Conservation (phyloP, 345 rosid species). For the Gossypioides kirkii region DNA sequence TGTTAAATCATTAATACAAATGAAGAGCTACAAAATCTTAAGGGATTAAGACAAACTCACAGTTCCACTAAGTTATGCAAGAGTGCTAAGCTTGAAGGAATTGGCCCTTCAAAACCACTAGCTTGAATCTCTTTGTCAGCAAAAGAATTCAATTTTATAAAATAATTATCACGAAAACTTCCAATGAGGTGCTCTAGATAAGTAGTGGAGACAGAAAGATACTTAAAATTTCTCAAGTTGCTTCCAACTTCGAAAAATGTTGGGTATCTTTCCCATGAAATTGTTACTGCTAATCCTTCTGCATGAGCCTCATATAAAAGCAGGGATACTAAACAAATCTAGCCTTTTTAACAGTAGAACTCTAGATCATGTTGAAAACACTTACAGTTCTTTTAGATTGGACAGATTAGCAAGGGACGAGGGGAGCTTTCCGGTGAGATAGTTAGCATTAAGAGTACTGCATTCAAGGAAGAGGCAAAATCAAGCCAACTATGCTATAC, state of each 20-base stretch:
- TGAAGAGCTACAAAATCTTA: no score
- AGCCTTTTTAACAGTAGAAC: not conserved
- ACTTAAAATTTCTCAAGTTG: slow-evolving; percentile 11
- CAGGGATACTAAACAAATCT: not conserved
- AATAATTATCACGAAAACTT: no score
- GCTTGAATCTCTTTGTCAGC: slow-evolving; percentile 47
- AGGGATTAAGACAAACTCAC: slow-evolving; percentile 32
- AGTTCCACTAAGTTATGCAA: slow-evolving; percentile 25
- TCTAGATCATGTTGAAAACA: not conserved
- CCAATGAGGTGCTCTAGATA: not conserved
- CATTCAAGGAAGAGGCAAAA: not conserved
- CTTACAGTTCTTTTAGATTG: slow-evolving; percentile 14
- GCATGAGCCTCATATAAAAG: not conserved
- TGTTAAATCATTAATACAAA: no score
- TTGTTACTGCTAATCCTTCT: slow-evolving; percentile 20
- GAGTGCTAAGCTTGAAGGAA: slow-evolving; percentile 35
- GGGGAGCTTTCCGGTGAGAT: slow-evolving; percentile 10
- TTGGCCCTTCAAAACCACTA: slow-evolving; percentile 52
- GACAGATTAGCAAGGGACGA: slow-evolving; percentile 9
- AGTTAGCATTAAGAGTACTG: slow-evolving; percentile 18
- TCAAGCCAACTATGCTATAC: not conserved
- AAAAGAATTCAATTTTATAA: not conserved
- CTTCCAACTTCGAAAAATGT: slow-evolving; percentile 12
- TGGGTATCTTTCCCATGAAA: slow-evolving; percentile 16
- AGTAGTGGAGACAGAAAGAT: not conserved